Conservation (phyloP, 176 grass and related monocot species). For the Cenchrus americanus region DNA sequence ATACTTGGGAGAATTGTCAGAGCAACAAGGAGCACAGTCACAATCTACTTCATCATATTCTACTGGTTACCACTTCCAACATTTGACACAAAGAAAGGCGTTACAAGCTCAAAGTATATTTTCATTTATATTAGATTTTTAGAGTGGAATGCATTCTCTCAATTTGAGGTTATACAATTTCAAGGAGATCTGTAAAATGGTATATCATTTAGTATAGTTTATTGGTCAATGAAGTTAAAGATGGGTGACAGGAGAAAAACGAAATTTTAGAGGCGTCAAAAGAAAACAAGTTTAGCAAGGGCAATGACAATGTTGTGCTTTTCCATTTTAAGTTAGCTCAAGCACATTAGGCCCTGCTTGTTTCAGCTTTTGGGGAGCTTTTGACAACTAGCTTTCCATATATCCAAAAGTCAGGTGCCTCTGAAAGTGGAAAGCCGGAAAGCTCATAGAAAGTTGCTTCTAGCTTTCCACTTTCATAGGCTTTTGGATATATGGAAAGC, state of each 20-base stretch:
- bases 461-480: no score
- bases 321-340: neutral
- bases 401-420: no score
- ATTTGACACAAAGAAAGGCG: neutral
- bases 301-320: neutral
- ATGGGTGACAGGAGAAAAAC: neutral
- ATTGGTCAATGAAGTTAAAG: neutral
- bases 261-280: neutral
- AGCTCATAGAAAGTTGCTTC: no score
- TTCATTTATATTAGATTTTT: neutral
- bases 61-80: neutral
- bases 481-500: no score
- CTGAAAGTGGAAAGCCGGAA: no score
- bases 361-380: no score
- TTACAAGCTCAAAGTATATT: neutral
- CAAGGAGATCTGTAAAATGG: neutral
- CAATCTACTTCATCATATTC: neutral
- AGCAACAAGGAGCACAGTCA: neutral
- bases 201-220: neutral
- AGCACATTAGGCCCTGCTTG: neutral
- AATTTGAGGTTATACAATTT: neutral
- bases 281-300: neutral
- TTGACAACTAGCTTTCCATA: no score
- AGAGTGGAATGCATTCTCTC: neutral
- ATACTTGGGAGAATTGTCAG: neutral